phyloP scores from a whole-genome alignment of 257 asterid species.

The Ajuga chamaepitys region DNA sequence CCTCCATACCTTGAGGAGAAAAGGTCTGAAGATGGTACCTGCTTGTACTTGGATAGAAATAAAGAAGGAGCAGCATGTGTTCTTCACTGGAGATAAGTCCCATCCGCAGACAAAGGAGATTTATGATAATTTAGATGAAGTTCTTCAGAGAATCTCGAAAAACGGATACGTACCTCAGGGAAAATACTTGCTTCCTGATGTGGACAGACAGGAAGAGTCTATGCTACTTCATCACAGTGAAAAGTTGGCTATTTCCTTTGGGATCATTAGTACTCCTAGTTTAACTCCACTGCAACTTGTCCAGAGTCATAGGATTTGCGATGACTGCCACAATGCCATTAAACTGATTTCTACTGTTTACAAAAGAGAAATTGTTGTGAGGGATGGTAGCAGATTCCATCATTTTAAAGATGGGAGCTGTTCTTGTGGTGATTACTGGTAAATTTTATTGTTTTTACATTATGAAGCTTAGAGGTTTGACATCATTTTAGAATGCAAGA shows the following conservation, averaged over 20 bases:
- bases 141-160: slow-evolving; percentile 37
- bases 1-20: slow-evolving; percentile 49
- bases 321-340: slow-evolving; percentile 64
- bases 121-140: slow-evolving; percentile 37
- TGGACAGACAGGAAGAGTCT: slow-evolving; percentile 49
- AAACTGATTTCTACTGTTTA: slow-evolving; percentile 49
- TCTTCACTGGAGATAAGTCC: slow-evolving; percentile 60
- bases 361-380: slow-evolving; percentile 48
- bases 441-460: slow-evolving; percentile 16
- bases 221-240: slow-evolving; percentile 59
- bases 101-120: slow-evolving; percentile 49
- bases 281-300: slow-evolving; percentile 70
- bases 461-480: background rate
- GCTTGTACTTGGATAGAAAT: slow-evolving; percentile 84
- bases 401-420: slow-evolving; percentile 58
- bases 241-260: slow-evolving; percentile 80
- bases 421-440: slow-evolving; percentile 93
- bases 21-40: slow-evolving; percentile 62
- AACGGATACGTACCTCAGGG: slow-evolving; percentile 39
- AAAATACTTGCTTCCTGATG: slow-evolving; percentile 72
- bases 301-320: slow-evolving; percentile 77
- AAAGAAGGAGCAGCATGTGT: slow-evolving; percentile 53
- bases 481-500: background rate
- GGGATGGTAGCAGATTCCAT: slow-evolving; percentile 87
- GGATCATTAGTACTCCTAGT: slow-evolving; percentile 57